Evolutionary conservation across 768 basidiomycete genomes (phyloP).

Genomic region (Cyclocybe aegerita): DNA sequence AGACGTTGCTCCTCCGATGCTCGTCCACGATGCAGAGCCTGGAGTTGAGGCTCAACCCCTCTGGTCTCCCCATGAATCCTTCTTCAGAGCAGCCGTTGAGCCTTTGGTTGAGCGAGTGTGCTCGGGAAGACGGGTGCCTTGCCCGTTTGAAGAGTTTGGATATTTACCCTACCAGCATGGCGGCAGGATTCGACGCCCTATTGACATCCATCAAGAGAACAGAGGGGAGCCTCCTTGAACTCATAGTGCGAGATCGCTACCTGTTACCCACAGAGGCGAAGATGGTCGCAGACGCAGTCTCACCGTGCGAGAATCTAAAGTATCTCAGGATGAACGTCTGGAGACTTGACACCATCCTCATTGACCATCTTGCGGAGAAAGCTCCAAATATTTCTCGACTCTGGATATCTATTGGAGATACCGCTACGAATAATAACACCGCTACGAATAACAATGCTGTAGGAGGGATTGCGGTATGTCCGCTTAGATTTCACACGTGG

Average conservation of each 20-base stretch:
- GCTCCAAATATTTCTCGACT: constrained; percentile 31
- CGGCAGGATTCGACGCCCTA: constrained; percentile 33
- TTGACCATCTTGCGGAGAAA: constrained; percentile 31
- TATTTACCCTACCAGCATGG: constrained; percentile 39
- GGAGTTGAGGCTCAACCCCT: too few species aligned
- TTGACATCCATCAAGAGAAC: constrained; percentile 30
- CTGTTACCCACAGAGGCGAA: constrained; percentile 30
- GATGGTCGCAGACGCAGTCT: constrained; percentile 23
- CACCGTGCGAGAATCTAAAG: constrained; percentile 21
- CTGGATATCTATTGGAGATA: constrained; percentile 29
- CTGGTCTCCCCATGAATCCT: constrained; percentile 18
- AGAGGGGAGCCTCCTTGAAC: constrained; percentile 26
- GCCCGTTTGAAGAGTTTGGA: constrained; percentile 31
- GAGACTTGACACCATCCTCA: constrained; percentile 27
- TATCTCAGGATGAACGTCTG: constrained; percentile 34
- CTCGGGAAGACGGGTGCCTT: constrained; percentile 27
- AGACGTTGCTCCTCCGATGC: constrained; percentile 27
- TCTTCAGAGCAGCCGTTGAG: constrained; percentile 29
- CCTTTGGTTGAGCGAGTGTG: constrained; percentile 31
- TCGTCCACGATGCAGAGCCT: constrained; percentile 13
- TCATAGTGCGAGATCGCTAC: constrained; percentile 42
- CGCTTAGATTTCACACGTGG: not conserved
- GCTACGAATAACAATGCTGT: constrained; percentile 4
- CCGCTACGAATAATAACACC: constrained; percentile 3
- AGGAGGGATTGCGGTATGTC: constrained; percentile 1